Conservation (phyloP, 1,284 basidiomycete species). For the Ganoderma meredithae region DNA sequence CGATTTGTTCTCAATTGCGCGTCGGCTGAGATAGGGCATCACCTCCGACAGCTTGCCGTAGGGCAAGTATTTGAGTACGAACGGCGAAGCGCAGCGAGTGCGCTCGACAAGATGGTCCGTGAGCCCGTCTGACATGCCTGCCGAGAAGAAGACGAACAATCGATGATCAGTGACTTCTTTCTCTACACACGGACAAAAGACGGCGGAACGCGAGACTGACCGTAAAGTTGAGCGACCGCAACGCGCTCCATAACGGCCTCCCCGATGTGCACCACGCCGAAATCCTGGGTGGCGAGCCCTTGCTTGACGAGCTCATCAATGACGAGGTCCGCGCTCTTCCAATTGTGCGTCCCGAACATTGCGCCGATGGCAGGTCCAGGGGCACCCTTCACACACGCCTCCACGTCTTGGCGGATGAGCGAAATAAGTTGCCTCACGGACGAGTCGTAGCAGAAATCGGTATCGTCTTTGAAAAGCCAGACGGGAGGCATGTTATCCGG, state of each 20-base stretch:
- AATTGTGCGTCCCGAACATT: slow-evolving; percentile 90
- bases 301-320: slow-evolving; percentile 66
- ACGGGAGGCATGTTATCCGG: slow-evolving; percentile 70
- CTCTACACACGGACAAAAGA: neutral
- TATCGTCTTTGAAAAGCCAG: slow-evolving; percentile 74
- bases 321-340: slow-evolving; percentile 68
- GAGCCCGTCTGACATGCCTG: slow-evolving; percentile 87
- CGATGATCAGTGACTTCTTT: slow-evolving; percentile 4
- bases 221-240: slow-evolving; percentile 85
- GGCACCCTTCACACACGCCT: slow-evolving; percentile 20
- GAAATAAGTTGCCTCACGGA: slow-evolving; percentile 70
- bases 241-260: slow-evolving; percentile 72
- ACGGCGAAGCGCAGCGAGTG: slow-evolving; percentile 65
- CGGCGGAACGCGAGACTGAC: slow-evolving; percentile 49
- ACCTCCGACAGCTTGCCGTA: slow-evolving; percentile 81
- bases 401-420: slow-evolving; percentile 58
- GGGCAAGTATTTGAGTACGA: slow-evolving; percentile 85
- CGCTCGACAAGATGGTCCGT: slow-evolving; percentile 72
- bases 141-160: neutral
- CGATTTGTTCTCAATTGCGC: slow-evolving; percentile 77
- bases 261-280: slow-evolving; percentile 47
- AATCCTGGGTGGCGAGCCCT: slow-evolving; percentile 57
- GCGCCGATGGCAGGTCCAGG: slow-evolving; percentile 64
- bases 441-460: slow-evolving; percentile 82
- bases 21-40: slow-evolving; percentile 71